Evolutionary conservation across 2,329 filamentous ascomycete genomes (phyloP).

Genomic region (Eutypa lata): DNA sequence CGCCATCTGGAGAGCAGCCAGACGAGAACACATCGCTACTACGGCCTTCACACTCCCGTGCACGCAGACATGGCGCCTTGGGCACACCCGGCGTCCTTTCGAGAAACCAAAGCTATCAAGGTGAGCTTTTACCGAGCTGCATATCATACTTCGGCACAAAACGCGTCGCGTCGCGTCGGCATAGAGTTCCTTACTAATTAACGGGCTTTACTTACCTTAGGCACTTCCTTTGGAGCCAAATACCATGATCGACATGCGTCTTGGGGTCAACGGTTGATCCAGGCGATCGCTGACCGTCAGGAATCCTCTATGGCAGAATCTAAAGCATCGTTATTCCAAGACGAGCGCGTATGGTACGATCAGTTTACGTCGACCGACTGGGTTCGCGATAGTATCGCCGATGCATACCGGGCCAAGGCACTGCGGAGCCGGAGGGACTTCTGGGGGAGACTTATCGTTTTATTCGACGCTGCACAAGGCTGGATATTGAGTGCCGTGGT

Average conservation of each 20-base stretch:
- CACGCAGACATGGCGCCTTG: constrained; percentile 36
- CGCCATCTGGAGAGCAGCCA: constrained; percentile 20
- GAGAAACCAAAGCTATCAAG: constrained; percentile 43
- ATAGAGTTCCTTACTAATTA: constrained; percentile 2
- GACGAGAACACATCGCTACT: constrained; percentile 46
- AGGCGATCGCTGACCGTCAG: constrained; percentile 57
- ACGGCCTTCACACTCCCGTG: constrained; percentile 36
- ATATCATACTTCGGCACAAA: not conserved
- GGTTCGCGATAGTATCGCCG: constrained; percentile 96
- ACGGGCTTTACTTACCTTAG: constrained; percentile 12
- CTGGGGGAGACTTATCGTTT: constrained; percentile 70
- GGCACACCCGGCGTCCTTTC: constrained; percentile 24
- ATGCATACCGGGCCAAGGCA: constrained; percentile 83
- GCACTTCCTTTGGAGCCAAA: constrained; percentile 26
- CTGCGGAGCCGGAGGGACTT: constrained; percentile 80
- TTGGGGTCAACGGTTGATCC: constrained; percentile 59
- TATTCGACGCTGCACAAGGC: constrained; percentile 85
- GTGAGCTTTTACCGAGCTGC: constrained; percentile 24
- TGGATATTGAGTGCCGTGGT: constrained; percentile 93
- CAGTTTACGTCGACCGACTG: constrained; percentile 97
- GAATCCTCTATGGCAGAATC: constrained; percentile 57
- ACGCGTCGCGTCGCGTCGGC: not conserved
- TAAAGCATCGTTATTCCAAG: constrained; percentile 63
- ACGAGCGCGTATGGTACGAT: constrained; percentile 97
- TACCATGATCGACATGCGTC: constrained; percentile 58